A percentile compares a stretch with the other conserved stretches of the same genome.
phyloP scores from a whole-genome alignment of 139 green algal species.

The Tetratostichococcus sp. region DNA sequence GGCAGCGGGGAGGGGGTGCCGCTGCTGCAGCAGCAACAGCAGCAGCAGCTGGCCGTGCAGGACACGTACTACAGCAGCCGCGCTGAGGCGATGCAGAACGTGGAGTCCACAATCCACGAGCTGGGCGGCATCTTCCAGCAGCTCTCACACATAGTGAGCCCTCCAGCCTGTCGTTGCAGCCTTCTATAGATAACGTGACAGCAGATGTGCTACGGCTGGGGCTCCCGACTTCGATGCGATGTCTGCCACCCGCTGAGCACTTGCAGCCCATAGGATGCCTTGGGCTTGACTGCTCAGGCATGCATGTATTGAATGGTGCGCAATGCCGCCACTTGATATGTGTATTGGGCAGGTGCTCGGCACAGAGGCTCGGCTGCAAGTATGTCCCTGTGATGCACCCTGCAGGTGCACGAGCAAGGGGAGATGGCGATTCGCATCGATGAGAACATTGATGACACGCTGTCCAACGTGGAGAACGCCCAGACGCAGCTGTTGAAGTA shows the following conservation, averaged over 20 bases:
- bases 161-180: too few species aligned
- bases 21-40: conserved; percentile 34
- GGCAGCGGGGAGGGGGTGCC: not conserved
- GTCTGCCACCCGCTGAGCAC: too few species aligned
- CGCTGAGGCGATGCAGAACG: conserved; percentile 84
- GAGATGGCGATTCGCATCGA: conserved; percentile 95
- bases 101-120: conserved; percentile 95
- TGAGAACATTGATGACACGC: conserved; percentile 94
- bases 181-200: too few species aligned
- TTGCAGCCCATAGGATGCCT: too few species aligned
- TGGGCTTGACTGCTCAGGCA: too few species aligned
- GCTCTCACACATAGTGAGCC: conserved; percentile 90
- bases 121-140: conserved; percentile 97
- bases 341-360: too few species aligned
- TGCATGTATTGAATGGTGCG: too few species aligned
- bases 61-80: conserved; percentile 57
- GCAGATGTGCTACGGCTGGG: too few species aligned
- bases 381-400: too few species aligned
- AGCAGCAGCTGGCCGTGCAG: conserved; percentile 50
- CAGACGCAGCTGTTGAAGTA: conserved; percentile 97
- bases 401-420: conserved; percentile 69
- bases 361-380: too few species aligned
- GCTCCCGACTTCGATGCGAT: too few species aligned
- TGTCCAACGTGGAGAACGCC: conserved; percentile 90
- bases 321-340: too few species aligned